Evolutionary conservation across 108 stramenopile species (phyloP), one percentile per base, ranked within the genome.

Genomic region (Pseudonitzschia multiseries): DNA sequence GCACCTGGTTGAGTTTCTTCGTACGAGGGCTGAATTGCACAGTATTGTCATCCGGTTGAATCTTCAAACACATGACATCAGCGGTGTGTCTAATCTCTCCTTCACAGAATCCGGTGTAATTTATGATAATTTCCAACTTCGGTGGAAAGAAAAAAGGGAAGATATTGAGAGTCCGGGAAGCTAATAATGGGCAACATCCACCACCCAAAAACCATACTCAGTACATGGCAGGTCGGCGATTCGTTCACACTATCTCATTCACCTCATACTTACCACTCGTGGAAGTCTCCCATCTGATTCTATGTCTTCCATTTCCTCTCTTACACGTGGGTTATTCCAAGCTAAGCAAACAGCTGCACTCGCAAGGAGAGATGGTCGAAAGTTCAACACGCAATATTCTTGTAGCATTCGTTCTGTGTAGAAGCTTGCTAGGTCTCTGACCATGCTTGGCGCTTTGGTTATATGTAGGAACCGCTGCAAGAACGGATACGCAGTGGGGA

Each of bases 361-460:
- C 57, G 95, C 94, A 8, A 98, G 71, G 10, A 93, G 57, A 40
- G 96, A 97, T 4, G 98, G 97, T 41, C 86, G 83, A 71, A 73
- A 95, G 15, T 88, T 65, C 32, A 99, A 81, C 80, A 97, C 83
- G 20, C 81, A 78, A 69, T 96, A 84, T 83, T 98, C 98, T 81
- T 98, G 98, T 33, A 99, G 82, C 68, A 88, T 94, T 40, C 99
- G 83, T 83, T 99, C 98, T 71, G 93, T 81, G 65, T 97, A 96
- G 83, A 87, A 99, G 56, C 78, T 79, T 20, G 96, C 96, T 4
- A 90, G 83, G 50, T 90, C 81, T 43, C 62, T 50, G 40, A 71
- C 68, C 0, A 73, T 29, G 4, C 78, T 68, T 13, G 91, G 88
- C 22, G 74, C 43, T 8, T 69, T 41, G 4, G 51, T 66, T 18